Percentiles rank a stretch among this genome's conserved stretches.
Conservation (phyloP, 148 eudicot genomes). For the Salicornia ramosissima region DNA sequence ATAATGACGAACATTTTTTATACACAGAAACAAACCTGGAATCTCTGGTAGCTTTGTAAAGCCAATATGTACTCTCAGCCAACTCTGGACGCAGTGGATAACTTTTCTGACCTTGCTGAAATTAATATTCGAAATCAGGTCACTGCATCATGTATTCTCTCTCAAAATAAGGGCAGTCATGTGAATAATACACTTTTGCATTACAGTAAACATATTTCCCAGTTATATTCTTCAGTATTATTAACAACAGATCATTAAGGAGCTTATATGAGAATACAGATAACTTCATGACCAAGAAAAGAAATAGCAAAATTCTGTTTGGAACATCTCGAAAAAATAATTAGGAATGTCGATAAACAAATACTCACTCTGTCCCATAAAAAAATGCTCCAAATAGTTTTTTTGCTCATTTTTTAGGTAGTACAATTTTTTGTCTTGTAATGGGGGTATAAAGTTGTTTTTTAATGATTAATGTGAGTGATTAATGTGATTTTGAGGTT, state of each 20-base stretch:
- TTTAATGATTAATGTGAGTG: too few species aligned
- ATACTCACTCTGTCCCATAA: too few species aligned
- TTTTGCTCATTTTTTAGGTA: too few species aligned
- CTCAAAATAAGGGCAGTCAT: neutral
- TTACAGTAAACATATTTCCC: neutral
- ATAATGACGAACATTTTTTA: neutral
- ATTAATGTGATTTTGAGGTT: too few species aligned
- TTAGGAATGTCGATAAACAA: too few species aligned
- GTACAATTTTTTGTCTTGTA: too few species aligned
- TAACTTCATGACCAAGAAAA: neutral
- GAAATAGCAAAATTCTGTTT: neutral
- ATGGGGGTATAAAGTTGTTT: too few species aligned
- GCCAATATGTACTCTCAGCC: constrained; percentile 98
- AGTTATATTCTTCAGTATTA: neutral
- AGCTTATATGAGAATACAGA: neutral
- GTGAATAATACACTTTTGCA: neutral
- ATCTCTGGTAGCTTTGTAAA: constrained; percentile 95
- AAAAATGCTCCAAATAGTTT: too few species aligned
- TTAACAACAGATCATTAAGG: neutral
- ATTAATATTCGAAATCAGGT: constrained; percentile 15
- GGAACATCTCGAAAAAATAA: neutral
- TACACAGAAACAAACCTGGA: constrained; percentile 59
- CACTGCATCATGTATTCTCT: neutral
- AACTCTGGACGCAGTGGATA: constrained; percentile 96
- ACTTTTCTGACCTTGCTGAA: constrained; percentile 97